Base-by-base conservation (phyloP, 192 early-diverging fungal genomes). In the Phycomyces nitens region DNA sequence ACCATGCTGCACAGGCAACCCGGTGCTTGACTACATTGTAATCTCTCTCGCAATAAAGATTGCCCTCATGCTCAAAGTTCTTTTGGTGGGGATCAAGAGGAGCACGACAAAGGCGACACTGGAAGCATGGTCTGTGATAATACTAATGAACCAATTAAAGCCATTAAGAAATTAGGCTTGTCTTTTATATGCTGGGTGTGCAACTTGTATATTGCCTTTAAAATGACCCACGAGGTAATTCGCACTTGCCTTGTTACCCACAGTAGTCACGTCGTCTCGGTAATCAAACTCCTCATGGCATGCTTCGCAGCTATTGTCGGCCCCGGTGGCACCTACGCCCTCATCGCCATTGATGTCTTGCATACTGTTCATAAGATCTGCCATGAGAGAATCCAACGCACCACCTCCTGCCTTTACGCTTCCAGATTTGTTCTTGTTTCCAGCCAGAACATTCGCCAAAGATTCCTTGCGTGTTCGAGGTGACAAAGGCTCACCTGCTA, bases 21-120 rank as follows among this genome's bases (percentile, higher is more conserved):
- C 73, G 53, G 24, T 77, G 58, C 50, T 71, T 58, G 15, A 72
- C 62, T 10, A 76, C 62, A 47, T 78, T 50, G 53, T 83, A 88
- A 66, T 83, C 76, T 53, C 72, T 69, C 53, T 89, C 88, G 62
- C 88, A 89, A 23, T 80, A 85, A 24, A 86, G 67, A 16, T 80
- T 69, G 26, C 82, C 83, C 57, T 89, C 78, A 58, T 83, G 75
- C 52, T 84, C 83, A 53, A 71, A 85, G 15, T 80, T 74, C 22
- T 44, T 22, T 16, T 78, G 78, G 20, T 68, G 49, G n/a, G 83
- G 79, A 54, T 75, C 73, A 12, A 89, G 76, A 9, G 72, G 68
- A n/a, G 59, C 54, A 3, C 77, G 59, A 65, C 88, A 89, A 10
- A 77, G 65, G 10, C 66, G 73, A 58, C 88, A 89, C 22, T 68